Conservation (phyloP, 345 rosid species). For the Viola odorata region DNA sequence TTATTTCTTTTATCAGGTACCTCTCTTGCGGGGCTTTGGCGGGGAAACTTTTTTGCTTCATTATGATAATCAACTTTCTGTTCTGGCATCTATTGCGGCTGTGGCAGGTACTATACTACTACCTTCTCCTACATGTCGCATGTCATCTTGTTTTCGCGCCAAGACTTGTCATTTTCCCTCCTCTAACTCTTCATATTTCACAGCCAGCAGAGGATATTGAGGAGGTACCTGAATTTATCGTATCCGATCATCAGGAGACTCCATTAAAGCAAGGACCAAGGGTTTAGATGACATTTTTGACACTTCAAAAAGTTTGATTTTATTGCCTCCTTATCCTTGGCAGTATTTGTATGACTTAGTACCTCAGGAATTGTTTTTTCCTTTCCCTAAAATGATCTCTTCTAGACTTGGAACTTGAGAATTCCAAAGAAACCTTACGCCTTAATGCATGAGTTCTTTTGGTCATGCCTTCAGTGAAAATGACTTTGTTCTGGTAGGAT, state of each 20-base stretch:
- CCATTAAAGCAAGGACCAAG: not conserved
- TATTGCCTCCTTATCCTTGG: not conserved
- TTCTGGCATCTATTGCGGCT: slow-evolving; percentile 59
- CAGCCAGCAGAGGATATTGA: slow-evolving; percentile 78
- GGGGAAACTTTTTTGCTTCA: slow-evolving; percentile 85
- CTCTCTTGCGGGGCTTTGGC: slow-evolving; percentile 96
- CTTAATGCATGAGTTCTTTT: not conserved
- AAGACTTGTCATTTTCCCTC: not conserved
- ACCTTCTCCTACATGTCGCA: not conserved
- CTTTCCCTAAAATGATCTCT: not conserved
- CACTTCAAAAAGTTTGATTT: too few species aligned
- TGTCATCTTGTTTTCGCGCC: not conserved
- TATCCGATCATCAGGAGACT: slow-evolving; percentile 18
- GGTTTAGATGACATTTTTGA: not conserved
- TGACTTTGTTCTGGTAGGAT: too few species aligned
- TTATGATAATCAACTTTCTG: slow-evolving; percentile 81
- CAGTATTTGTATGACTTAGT: not conserved
- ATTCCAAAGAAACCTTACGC: not conserved
- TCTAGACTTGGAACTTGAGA: not conserved
- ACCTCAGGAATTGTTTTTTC: not conserved
- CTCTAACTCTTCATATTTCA: slow-evolving; percentile 8
- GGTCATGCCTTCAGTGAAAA: too few species aligned
- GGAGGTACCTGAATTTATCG: slow-evolving; percentile 52
- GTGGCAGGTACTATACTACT: slow-evolving; percentile 43
- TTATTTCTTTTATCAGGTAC: slow-evolving; percentile 39